phyloP scores from a whole-genome alignment of 805 yeast genomes.

The Candida saitoana region DNA sequence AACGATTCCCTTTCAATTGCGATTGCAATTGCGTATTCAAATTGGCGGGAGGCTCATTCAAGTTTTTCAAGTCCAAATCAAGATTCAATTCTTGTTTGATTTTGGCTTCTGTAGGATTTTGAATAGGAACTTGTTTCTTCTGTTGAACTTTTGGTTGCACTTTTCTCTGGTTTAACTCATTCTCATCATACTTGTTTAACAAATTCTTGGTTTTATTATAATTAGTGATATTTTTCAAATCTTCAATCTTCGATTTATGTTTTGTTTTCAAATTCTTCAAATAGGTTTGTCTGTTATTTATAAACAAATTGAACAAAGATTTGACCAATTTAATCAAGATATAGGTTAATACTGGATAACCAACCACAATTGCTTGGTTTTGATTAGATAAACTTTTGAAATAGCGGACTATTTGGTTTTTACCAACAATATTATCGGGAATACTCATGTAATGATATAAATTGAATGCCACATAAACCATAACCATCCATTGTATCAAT shows the following conservation, averaged over 20 bases:
- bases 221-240: constrained; percentile 66
- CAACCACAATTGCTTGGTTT: constrained; percentile 15
- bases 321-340: constrained; percentile 15
- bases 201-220: constrained; percentile 74
- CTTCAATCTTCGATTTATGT: constrained; percentile 57
- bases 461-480: constrained; percentile 20
- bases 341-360: constrained; percentile 21
- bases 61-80: constrained; percentile 1
- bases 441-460: constrained; percentile 19
- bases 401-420: constrained; percentile 20
- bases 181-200: constrained; percentile 48
- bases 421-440: constrained; percentile 11
- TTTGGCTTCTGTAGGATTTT: constrained; percentile 2
- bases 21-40: background rate
- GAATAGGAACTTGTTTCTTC: background rate
- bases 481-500: constrained; percentile 14
- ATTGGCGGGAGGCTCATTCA: background rate
- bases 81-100: constrained; percentile 8
- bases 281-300: constrained; percentile 15
- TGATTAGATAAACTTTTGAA: constrained; percentile 20
- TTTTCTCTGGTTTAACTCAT: constrained; percentile 1
- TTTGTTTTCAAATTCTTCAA: constrained; percentile 32
- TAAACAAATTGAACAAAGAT: constrained; percentile 15
- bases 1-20: constrained; percentile 9
- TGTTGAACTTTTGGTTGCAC: constrained; percentile 3